phyloP scores from a whole-genome alignment of 2,329 filamentous ascomycete genomes.

The Verticillium longisporum region DNA sequence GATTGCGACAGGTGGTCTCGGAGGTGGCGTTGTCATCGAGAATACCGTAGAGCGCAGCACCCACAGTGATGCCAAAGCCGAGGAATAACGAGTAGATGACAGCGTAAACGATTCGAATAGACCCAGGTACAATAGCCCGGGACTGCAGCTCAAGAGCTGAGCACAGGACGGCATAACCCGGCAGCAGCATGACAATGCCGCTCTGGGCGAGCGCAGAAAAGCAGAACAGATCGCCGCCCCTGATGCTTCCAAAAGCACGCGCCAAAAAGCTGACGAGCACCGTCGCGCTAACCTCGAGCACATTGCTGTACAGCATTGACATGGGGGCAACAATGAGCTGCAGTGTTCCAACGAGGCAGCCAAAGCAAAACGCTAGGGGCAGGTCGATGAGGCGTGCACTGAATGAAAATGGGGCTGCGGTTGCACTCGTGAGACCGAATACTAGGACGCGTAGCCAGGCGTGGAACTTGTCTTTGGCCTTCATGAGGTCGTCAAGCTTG shows the following conservation, averaged over 20 bases:
- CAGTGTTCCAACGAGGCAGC: constrained; percentile 61
- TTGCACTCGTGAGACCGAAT: constrained; percentile 66
- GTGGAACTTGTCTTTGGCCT: constrained; percentile 47
- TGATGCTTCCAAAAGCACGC: constrained; percentile 56
- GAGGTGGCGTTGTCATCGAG: constrained; percentile 47
- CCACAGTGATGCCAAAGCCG: constrained; percentile 66
- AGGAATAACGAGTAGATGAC: constrained; percentile 69
- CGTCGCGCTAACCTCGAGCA: constrained; percentile 57
- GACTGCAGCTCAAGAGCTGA: constrained; percentile 59
- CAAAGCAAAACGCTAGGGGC: constrained; percentile 64
- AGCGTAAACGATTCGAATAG: constrained; percentile 67
- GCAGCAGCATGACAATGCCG: constrained; percentile 59
- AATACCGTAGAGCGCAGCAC: constrained; percentile 55
- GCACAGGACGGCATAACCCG: constrained; percentile 49
- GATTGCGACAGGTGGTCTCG: constrained; percentile 30
- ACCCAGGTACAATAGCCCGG: constrained; percentile 61
- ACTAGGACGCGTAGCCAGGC: constrained; percentile 50
- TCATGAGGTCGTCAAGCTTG: constrained; percentile 46
- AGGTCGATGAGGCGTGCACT: constrained; percentile 64
- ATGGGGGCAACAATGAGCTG: constrained; percentile 63
- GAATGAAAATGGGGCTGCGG: constrained; percentile 71
- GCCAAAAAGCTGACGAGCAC: constrained; percentile 57
- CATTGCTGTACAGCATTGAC: constrained; percentile 61
- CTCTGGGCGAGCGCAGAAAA: constrained; percentile 60
- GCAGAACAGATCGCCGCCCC: constrained; percentile 45